phyloP scores from a whole-genome alignment of 805 yeast genomes.

The Teunomyces pallodes region DNA sequence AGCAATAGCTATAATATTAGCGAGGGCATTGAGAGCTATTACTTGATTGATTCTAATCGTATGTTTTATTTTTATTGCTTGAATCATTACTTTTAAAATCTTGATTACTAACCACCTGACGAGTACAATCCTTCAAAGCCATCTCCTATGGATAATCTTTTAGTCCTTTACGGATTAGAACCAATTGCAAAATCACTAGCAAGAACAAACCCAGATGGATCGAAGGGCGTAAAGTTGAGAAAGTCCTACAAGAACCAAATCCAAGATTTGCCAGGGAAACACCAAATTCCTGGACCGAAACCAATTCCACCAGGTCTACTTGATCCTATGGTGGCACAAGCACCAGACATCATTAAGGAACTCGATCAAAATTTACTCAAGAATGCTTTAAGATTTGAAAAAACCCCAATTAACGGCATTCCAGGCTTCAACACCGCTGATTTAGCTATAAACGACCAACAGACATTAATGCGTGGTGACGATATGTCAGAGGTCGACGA shows the following conservation, averaged over 20 bases:
- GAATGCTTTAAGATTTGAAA: constrained; percentile 57
- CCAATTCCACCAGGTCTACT: constrained; percentile 35
- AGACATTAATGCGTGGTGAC: constrained; percentile 39
- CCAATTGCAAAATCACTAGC: constrained; percentile 78
- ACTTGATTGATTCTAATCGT: constrained; percentile 27
- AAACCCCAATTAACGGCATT: constrained; percentile 64
- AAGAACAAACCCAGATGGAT: constrained; percentile 80
- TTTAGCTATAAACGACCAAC: constrained; percentile 58
- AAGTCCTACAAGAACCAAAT: constrained; percentile 95
- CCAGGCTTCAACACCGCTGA: constrained; percentile 73
- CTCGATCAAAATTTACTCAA: constrained; percentile 50
- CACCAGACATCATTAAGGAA: constrained; percentile 46
- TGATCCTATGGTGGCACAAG: constrained; percentile 35
- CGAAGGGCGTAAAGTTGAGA: constrained; percentile 88
- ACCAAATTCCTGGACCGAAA: constrained; percentile 52
- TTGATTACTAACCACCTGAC: constrained; percentile 14
- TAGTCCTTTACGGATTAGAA: constrained; percentile 64
- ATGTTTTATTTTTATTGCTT: constrained; percentile 5
- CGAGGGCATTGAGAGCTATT: constrained; percentile 20
- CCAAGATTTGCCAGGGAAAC: constrained; percentile 79
- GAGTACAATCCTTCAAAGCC: constrained; percentile 50
- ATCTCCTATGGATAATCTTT: constrained; percentile 70
- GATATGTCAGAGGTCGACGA: constrained; percentile 41
- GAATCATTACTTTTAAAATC: neutral
- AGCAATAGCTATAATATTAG: constrained; percentile 5